Conservation (phyloP, 2,329 filamentous ascomycete species). For the Penicillium sp. region DNA sequence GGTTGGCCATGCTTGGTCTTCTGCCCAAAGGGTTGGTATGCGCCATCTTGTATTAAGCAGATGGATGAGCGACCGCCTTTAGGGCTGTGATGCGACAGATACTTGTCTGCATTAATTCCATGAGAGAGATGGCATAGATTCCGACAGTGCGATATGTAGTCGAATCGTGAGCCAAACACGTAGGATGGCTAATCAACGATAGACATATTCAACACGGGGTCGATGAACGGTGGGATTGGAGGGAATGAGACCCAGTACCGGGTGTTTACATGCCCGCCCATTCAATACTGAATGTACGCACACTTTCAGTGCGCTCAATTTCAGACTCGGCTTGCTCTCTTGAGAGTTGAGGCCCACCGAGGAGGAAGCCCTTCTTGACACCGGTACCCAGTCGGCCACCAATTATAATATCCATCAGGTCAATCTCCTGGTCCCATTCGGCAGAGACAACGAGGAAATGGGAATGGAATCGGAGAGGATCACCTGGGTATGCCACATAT, state of each 20-base stretch:
- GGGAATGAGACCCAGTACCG: background rate
- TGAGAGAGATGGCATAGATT: background rate
- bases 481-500: conserved; percentile 92
- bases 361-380: conserved; percentile 91
- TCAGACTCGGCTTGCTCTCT: conserved; percentile 38
- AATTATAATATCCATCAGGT: conserved; percentile 79
- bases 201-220: background rate
- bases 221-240: background rate
- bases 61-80: background rate
- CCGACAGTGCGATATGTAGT: background rate
- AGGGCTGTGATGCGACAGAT: background rate
- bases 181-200: background rate
- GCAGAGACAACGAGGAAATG: conserved; percentile 86
- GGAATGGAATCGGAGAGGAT: conserved; percentile 90
- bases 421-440: conserved; percentile 84
- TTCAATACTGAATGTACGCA: conserved; percentile 81
- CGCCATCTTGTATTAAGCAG: background rate
- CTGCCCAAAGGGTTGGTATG: background rate
- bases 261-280: conserved; percentile 82
- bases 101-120: background rate
- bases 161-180: background rate
- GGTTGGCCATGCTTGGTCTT: background rate
- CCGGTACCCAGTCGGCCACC: conserved; percentile 87
- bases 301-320: conserved; percentile 30
- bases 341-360: conserved; percentile 65